Conservation (phyloP, 192 early-diverging fungal genomes). For the Coemansia sp. region DNA sequence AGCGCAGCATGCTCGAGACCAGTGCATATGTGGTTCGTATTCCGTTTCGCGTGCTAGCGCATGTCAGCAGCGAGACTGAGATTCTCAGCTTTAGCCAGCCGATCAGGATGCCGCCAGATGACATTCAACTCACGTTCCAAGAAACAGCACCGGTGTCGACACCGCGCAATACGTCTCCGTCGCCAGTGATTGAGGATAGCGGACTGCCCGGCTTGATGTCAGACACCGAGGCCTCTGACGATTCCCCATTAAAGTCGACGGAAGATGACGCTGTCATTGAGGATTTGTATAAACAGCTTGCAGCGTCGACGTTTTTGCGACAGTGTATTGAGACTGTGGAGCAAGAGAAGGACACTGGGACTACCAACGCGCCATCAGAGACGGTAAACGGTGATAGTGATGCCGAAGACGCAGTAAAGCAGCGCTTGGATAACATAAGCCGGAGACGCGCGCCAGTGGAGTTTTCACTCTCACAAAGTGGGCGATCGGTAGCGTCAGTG, state of each 20-base stretch:
- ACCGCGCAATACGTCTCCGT: slow-evolving; percentile 38
- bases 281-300: slow-evolving; percentile 15
- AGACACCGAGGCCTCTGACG: neutral
- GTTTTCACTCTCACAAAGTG: slow-evolving; percentile 44
- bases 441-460: slow-evolving; percentile 38
- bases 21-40: slow-evolving; percentile 36
- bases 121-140: slow-evolving; percentile 30
- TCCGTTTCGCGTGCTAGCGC: slow-evolving; percentile 43
- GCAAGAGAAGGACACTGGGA: neutral
- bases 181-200: slow-evolving; percentile 3
- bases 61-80: slow-evolving; percentile 11
- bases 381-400: neutral
- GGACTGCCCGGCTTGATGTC: neutral
- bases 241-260: neutral
- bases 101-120: slow-evolving; percentile 31
- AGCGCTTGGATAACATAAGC: slow-evolving; percentile 9
- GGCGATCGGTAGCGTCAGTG: slow-evolving; percentile 30
- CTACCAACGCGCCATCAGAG: neutral
- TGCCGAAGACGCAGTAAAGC: neutral
- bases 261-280: neutral
- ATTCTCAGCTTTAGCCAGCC: slow-evolving; percentile 30
- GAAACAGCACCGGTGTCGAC: slow-evolving; percentile 26
- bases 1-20: slow-evolving; percentile 48
- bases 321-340: slow-evolving; percentile 15
- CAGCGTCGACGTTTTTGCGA: slow-evolving; percentile 25